These are phyloP conservation scores for Breynia disticha DNA, from an alignment of 441 rosid species.

Conservation along the genomic window DNA sequence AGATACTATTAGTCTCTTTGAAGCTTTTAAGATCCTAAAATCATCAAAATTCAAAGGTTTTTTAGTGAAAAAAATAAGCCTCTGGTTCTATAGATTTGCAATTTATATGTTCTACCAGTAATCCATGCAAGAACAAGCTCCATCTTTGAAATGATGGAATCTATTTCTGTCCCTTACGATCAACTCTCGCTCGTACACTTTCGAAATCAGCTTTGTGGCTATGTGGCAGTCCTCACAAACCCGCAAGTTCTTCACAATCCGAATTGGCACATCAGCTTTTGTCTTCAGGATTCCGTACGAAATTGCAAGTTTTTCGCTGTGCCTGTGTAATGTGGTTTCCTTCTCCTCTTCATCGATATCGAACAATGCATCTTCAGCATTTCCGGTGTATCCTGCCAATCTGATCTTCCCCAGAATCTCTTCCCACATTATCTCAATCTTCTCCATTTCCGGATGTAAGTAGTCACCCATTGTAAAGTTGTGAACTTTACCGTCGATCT, in stretches of 20 bases:
- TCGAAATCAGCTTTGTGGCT: slow-evolving; percentile 48
- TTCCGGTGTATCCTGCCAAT: slow-evolving; percentile 49
- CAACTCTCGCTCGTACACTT: slow-evolving; percentile 41
- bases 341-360: slow-evolving; percentile 62
- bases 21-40: too few species aligned
- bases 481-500: slow-evolving; percentile 45
- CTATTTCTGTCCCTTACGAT: slow-evolving; percentile 50
- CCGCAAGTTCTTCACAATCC: slow-evolving; percentile 55
- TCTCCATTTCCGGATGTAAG: slow-evolving; percentile 41
- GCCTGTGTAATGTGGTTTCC: slow-evolving; percentile 43
- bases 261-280: slow-evolving; percentile 21
- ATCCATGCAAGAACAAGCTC: slow-evolving; percentile 50
- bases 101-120: slow-evolving; percentile 35
- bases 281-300: slow-evolving; percentile 39
- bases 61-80: too few species aligned
- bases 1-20: too few species aligned
- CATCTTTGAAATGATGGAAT: slow-evolving; percentile 52
- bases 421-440: slow-evolving; percentile 34
- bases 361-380: slow-evolving; percentile 42
- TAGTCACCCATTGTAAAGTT: slow-evolving; percentile 56
- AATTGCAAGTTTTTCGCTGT: slow-evolving; percentile 69
- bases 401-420: slow-evolving; percentile 41
- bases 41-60: too few species aligned
- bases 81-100: too few species aligned
- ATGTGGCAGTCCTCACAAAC: slow-evolving; percentile 62